Conservation (phyloP, 768 basidiomycete genomes). For the Boletus rubroflammeus region DNA sequence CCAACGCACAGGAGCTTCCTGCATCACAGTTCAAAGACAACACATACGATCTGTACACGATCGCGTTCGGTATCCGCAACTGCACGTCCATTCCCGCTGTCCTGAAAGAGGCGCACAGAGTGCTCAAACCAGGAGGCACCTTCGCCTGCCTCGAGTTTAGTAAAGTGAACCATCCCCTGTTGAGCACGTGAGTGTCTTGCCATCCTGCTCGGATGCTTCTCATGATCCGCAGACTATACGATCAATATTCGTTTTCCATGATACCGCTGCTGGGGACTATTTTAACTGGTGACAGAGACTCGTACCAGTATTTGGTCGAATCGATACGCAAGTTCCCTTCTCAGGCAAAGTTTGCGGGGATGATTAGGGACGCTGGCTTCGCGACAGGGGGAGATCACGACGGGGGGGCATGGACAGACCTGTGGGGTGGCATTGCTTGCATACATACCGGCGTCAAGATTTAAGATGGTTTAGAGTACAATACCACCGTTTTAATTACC, state of each 20-base stretch:
- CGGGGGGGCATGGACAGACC: constrained; percentile 80
- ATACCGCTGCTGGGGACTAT: constrained; percentile 97
- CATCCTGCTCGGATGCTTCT: neutral
- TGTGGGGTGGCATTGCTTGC: constrained; percentile 86
- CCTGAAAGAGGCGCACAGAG: constrained; percentile 84
- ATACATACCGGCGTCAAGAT: constrained; percentile 84
- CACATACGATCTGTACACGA: constrained; percentile 94
- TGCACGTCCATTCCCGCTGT: constrained; percentile 91
- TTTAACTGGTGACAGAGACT: constrained; percentile 88
- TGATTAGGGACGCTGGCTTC: constrained; percentile 89
- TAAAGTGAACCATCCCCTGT: constrained; percentile 81
- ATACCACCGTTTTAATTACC: neutral
- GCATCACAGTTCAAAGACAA: constrained; percentile 66
- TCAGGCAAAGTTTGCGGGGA: constrained; percentile 80
- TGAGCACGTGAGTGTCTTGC: constrained; percentile 65
- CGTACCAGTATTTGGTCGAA: constrained; percentile 97
- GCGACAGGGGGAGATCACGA: constrained; percentile 64
- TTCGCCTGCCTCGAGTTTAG: constrained; percentile 98
- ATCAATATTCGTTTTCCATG: constrained; percentile 92
- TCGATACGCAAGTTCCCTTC: constrained; percentile 92
- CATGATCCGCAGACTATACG: constrained; percentile 63
- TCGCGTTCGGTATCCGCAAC: constrained; percentile 97
- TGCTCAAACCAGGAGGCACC: constrained; percentile 92
- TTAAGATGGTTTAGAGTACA: constrained; percentile 30
- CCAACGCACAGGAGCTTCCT: constrained; percentile 84